phyloP scores from a whole-genome alignment of 1,284 basidiomycete species.

The Irpex sp. region DNA sequence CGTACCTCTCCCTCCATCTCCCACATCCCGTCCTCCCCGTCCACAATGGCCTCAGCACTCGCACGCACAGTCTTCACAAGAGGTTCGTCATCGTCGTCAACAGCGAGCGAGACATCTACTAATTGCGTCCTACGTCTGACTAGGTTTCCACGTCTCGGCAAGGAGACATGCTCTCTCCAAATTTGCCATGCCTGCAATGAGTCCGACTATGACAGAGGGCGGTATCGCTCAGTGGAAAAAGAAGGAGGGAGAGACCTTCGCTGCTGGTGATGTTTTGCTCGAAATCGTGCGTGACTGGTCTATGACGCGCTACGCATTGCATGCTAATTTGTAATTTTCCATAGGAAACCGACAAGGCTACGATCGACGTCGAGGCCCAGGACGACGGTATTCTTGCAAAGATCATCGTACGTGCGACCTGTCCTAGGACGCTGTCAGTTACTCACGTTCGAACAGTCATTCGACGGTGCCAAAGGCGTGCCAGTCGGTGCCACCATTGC shows the following conservation, averaged over 20 bases:
- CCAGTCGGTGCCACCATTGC: conserved; percentile 86
- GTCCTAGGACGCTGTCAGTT: neutral
- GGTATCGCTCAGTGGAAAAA: conserved; percentile 98
- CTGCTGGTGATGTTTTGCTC: conserved; percentile 88
- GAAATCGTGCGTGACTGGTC: conserved; percentile 70
- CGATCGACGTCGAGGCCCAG: conserved; percentile 98
- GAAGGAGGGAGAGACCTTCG: conserved; percentile 89
- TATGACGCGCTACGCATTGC: neutral
- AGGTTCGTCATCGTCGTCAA: conserved; percentile 39
- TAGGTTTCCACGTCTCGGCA: conserved; percentile 83
- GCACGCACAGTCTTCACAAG: conserved; percentile 63
- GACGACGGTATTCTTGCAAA: conserved; percentile 96
- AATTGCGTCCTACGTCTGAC: conserved; percentile 3
- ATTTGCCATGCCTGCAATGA: conserved; percentile 99
- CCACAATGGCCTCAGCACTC: conserved; percentile 55
- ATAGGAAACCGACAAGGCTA: conserved; percentile 99
- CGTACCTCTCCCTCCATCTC: conserved; percentile 13
- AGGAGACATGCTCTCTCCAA: conserved; percentile 77
- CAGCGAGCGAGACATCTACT: conserved; percentile 3
- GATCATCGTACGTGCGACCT: conserved; percentile 59
- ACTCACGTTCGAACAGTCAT: conserved; percentile 14
- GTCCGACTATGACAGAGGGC: conserved; percentile 99
- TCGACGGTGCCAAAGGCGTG: conserved; percentile 86
- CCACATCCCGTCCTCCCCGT: conserved; percentile 12
- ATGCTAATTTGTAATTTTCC: conserved; percentile 4